These are phyloP conservation scores for Lotmaria passim DNA, from an alignment of 208 protist species.

Conservation along the genomic window DNA sequence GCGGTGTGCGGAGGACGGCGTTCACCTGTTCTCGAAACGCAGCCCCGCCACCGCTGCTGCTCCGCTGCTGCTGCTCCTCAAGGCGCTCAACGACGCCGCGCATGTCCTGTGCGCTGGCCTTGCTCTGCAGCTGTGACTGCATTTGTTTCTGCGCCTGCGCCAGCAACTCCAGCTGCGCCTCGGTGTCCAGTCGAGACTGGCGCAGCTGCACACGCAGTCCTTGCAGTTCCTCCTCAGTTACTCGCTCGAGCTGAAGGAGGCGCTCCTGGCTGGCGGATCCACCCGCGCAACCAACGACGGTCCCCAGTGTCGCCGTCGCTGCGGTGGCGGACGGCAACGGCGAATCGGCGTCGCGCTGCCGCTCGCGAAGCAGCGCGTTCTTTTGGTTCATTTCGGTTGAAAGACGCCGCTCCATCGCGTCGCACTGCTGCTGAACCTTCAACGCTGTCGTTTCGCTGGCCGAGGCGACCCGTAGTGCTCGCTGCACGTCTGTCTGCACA, in stretches of 20 bases:
- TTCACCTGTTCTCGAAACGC: conserved; percentile 22
- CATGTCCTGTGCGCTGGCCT: conserved; percentile 21
- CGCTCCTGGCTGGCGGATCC: conserved; percentile 15
- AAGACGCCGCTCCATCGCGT: conserved; percentile 21
- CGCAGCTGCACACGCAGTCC: conserved; percentile 18
- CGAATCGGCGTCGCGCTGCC: conserved; percentile 27
- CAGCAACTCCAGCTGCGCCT: conserved; percentile 22
- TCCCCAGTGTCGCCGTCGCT: background rate
- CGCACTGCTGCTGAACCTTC: conserved; percentile 37
- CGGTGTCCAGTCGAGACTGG: conserved; percentile 21
- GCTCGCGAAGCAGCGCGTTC: conserved; percentile 30
- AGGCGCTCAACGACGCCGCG: conserved; percentile 21
- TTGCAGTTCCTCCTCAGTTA: conserved; percentile 22
- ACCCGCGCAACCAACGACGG: background rate
- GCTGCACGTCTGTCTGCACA: conserved; percentile 55
- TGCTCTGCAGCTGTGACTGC: conserved; percentile 28
- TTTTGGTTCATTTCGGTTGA: conserved; percentile 25
- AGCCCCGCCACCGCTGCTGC: conserved; percentile 4
- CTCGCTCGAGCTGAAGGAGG: conserved; percentile 8
- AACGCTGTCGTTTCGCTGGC: conserved; percentile 43
- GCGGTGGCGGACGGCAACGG: background rate
- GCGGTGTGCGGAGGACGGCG: conserved; percentile 15
- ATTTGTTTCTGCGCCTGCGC: conserved; percentile 31
- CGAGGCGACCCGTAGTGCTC: conserved; percentile 51
- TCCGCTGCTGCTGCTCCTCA: conserved; percentile 26